Conservation (phyloP, 73 alveolate species). For the Loxodes magnus region DNA sequence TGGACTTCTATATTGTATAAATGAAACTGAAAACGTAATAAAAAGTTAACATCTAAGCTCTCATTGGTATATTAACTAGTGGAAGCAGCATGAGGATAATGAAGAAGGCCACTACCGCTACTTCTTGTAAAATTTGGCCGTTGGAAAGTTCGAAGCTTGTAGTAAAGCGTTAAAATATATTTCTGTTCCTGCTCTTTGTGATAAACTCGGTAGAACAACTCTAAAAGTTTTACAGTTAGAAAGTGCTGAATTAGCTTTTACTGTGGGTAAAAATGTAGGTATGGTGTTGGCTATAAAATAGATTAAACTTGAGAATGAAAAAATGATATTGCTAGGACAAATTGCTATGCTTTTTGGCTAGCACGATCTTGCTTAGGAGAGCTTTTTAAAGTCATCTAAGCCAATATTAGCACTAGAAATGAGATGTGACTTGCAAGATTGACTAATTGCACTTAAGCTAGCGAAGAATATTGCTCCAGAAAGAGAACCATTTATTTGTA, state of each 20-base stretch:
- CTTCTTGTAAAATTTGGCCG: slow-evolving; percentile 76
- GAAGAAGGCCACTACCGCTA: slow-evolving; percentile 93
- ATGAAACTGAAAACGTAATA: slow-evolving; percentile 52
- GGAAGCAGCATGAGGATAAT: slow-evolving; percentile 82
- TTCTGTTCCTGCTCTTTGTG: slow-evolving; percentile 54
- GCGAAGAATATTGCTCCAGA: slow-evolving; percentile 75
- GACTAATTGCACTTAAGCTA: slow-evolving; percentile 86
- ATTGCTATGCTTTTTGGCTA: slow-evolving; percentile 86
- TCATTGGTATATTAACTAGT: slow-evolving; percentile 69
- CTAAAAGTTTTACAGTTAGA: slow-evolving; percentile 79
- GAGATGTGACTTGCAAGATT: slow-evolving; percentile 84
- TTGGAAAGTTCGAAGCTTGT: slow-evolving; percentile 59
- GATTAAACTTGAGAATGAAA: slow-evolving; percentile 83
- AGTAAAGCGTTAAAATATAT: slow-evolving; percentile 62
- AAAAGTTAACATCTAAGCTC: slow-evolving; percentile 63
- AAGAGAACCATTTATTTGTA: slow-evolving; percentile 84
- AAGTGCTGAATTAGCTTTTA: slow-evolving; percentile 80
- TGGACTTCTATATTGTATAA: slow-evolving; percentile 61
- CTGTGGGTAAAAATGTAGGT: slow-evolving; percentile 69
- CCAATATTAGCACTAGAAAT: slow-evolving; percentile 91
- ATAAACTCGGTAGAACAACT: slow-evolving; percentile 78
- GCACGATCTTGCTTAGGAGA: slow-evolving; percentile 88
- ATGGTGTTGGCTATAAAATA: slow-evolving; percentile 81
- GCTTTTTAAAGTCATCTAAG: slow-evolving; percentile 73
- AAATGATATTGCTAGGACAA: slow-evolving; percentile 79